Base-by-base conservation (phyloP, 345 rosid species). In the Pistacia vera region DNA sequence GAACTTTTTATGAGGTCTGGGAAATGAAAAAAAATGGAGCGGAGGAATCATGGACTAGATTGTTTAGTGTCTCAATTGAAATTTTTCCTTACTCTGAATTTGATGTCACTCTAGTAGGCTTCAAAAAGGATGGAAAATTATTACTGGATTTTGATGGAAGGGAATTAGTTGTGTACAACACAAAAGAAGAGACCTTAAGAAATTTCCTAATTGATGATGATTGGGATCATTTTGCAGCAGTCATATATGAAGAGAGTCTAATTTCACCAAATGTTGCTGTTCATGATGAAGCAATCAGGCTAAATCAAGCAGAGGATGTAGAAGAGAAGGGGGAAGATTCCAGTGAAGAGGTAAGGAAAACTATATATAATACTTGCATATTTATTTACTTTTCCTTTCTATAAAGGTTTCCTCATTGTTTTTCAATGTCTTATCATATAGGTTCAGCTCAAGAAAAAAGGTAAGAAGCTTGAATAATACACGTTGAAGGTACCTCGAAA, bases 1-100 rank as follows among this genome's bases (percentile, higher is more conserved):
- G 66, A 60, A 49, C 36, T 59, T 72, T 59, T 35, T 82, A 74
- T 52, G 81, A 86, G 75, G 73, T 73, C 41, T 80, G 79, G 87
- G 71, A 79, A 17, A 75, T 77, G 83, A 79, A 79, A 68, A 80
- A 77, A 68, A 75, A 80, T 71, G 81, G 65, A 12, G 55, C 22
- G 6, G 36, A 75, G 72, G 61, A 58, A 3, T 74, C 85, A 7
- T 75, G 82, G 82, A 80, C 17, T 63, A 83, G 78, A 49, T 18
- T 82, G 56, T 63, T 75, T 63, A 75, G 66, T 59, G 60, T 86
- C 65, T 76, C 77, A 4, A 61, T 74, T 41, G 38, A 71, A 35
- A 38, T 28, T 20, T 71, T 57, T 46, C 74, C 64, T 20, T 20
- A 61, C 5, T 38, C n/a, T 2, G 28, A 38, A 8, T 71, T n/a